Evolutionary conservation across 2,329 filamentous ascomycete species (phyloP).

Genomic region (Cryphonectria japonica): DNA sequence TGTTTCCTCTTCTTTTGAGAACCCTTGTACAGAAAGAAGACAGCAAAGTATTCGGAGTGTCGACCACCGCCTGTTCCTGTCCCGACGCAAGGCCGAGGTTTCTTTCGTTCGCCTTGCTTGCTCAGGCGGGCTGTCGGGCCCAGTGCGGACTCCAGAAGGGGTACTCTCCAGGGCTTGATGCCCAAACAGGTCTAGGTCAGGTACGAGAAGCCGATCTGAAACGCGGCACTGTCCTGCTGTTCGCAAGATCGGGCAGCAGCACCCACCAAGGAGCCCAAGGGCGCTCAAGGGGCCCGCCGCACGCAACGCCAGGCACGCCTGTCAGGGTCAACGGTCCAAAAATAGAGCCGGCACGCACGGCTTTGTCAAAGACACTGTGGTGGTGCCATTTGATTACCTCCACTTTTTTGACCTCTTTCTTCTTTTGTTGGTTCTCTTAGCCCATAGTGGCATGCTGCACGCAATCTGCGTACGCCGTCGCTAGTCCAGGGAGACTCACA

Average conservation of each 20-base stretch:
- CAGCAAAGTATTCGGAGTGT: no score
- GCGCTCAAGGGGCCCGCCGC: neutral
- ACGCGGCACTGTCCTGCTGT: constrained; percentile 25
- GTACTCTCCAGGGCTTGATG: constrained; percentile 7
- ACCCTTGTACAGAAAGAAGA: neutral
- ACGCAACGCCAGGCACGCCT: neutral
- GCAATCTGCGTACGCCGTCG: neutral
- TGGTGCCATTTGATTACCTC: neutral
- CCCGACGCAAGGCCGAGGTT: neutral
- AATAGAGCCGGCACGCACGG: neutral
- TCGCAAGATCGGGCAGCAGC: neutral
- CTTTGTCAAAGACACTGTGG: neutral
- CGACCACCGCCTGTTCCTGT: neutral
- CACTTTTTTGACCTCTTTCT: neutral
- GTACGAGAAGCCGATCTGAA: constrained; percentile 30
- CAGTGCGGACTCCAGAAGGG: constrained; percentile 8
- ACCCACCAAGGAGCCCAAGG: constrained; percentile 3
- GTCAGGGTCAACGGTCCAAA: neutral
- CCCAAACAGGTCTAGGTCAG: constrained; percentile 34
- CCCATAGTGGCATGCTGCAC: neutral
- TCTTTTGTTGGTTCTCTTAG: neutral
- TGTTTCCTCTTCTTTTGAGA: neutral
- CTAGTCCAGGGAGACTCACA: neutral
- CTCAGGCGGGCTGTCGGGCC: neutral
- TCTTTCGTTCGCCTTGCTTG: neutral